These are phyloP conservation scores for Lepraria neglecta DNA, from an alignment of 495 filamentous ascomycete genomes.

Conservation along the genomic window DNA sequence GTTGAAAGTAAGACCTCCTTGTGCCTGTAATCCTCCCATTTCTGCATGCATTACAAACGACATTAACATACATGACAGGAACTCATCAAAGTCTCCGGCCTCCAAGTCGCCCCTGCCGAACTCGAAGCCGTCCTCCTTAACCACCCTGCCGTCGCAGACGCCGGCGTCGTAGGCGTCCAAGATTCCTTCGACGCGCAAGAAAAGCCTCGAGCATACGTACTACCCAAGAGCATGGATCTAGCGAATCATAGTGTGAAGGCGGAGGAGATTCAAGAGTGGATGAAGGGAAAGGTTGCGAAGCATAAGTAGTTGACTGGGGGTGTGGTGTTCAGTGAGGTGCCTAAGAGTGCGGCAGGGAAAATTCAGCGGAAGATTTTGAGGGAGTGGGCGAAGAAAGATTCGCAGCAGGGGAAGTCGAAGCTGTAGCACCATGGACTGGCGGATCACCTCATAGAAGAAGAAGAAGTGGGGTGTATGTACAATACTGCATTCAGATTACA, in stretches of 20 bases:
- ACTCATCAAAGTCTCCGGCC: constrained; percentile 79
- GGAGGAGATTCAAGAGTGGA: constrained; percentile 56
- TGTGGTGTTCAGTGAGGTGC: constrained; percentile 72
- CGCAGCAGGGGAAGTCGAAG: constrained; percentile 25
- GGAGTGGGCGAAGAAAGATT: constrained; percentile 46
- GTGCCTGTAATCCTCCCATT: background rate
- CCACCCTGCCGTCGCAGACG: constrained; percentile 68
- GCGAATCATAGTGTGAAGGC: constrained; percentile 38
- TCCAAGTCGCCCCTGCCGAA: constrained; percentile 84
- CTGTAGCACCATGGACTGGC: constrained; percentile 14
- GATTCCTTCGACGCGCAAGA: constrained; percentile 63
- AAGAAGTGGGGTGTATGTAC: background rate
- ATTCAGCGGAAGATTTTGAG: constrained; percentile 69
- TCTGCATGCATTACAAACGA: constrained; percentile 48
- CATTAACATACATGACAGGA: constrained; percentile 67
- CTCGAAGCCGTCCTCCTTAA: constrained; percentile 68
- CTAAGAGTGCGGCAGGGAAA: constrained; percentile 83
- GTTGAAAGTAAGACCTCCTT: constrained; percentile 32
- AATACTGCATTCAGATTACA: background rate
- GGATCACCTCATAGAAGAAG: background rate
- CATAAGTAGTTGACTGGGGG: constrained; percentile 81
- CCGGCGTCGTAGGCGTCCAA: constrained; percentile 73
- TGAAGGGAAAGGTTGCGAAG: constrained; percentile 55
- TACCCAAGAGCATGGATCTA: constrained; percentile 48
- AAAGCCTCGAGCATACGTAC: constrained; percentile 75